These are phyloP conservation scores for Dendryphion nanum DNA, from an alignment of 2,329 filamentous ascomycete genomes.

Conservation along the genomic window DNA sequence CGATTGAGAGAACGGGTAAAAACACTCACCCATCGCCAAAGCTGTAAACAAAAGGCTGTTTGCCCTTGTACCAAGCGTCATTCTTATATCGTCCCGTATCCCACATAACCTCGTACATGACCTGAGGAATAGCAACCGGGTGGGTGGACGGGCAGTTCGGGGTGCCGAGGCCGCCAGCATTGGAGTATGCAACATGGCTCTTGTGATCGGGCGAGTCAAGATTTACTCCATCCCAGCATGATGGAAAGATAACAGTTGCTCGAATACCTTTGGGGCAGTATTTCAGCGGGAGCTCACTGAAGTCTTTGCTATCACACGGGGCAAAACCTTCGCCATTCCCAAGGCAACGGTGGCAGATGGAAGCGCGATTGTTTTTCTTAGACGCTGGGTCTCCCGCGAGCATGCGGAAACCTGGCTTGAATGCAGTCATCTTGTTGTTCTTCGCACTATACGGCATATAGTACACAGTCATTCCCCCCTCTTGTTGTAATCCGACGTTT, in stretches of 20 bases:
- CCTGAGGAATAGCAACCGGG: conserved; percentile 47
- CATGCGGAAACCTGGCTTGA: conserved; percentile 70
- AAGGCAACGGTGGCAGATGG: conserved; percentile 25
- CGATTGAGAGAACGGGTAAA: neutral
- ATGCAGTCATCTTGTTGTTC: conserved; percentile 60
- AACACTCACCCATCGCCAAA: conserved; percentile 42
- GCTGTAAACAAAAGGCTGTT: conserved; percentile 29
- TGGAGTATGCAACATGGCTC: conserved; percentile 65
- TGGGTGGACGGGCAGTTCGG: conserved; percentile 51
- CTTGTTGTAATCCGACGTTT: conserved; percentile 28
- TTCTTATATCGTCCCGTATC: conserved; percentile 32
- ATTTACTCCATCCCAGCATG: conserved; percentile 66
- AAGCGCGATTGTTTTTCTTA: conserved; percentile 19
- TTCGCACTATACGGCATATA: conserved; percentile 71
- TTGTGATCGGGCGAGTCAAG: conserved; percentile 55
- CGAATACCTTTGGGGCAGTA: conserved; percentile 76
- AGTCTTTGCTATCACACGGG: conserved; percentile 24
- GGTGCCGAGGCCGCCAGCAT: conserved; percentile 22
- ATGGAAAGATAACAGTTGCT: conserved; percentile 68
- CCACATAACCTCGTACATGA: conserved; percentile 49
- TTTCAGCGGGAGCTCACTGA: conserved; percentile 53
- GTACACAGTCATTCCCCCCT: conserved; percentile 53
- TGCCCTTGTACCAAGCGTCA: conserved; percentile 19
- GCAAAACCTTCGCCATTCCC: conserved; percentile 19
- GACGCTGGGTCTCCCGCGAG: conserved; percentile 59